Evolutionary conservation across 306 rosid genomes (phyloP), one percentile per base, ranked within the genome.

Genomic region (Biancaea sappan): DNA sequence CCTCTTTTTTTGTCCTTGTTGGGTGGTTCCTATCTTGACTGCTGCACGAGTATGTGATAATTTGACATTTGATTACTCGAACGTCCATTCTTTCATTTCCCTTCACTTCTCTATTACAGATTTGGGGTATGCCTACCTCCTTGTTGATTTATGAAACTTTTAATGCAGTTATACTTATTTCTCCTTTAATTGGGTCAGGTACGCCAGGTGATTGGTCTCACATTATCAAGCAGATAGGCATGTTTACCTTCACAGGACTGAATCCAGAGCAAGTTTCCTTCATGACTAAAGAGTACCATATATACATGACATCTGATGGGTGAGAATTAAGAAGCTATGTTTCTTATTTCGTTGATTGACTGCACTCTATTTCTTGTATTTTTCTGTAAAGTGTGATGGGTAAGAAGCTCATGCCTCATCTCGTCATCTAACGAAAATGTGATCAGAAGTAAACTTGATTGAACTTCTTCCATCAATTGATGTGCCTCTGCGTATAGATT

Each of bases 221-320:
- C 85, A 94, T 94, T 56, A 86, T 91, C 89, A 94, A 91, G 82
- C 97, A 91, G 88, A 94, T 94, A 53, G 98, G 97, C 56, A 94
- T 91, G 98, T 94, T 91, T 75, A 94, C 97, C 13, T 94, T 94
- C 86, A 91, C 98, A 4, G 97, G 98, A 78, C 85, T 94, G 87
- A 88, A 89, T 80, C 4, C 90, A 0, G 85, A 85, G 72, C 97
- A 94, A 81, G 98, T 91, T 81, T 77, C 91, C 62, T 89, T 94
- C 88, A 89, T 94, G 97, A 94, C 94, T 32, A 89, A 81, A 34
- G 98, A 94, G 79, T 91, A 79, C 77, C 98, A 94, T 66, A 80
- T 94, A 57, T 94, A 91, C 86, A 79, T 94, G 97, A 94, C 98
- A n/a, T 91, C 97, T 66, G 98, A 94, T 77, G 98, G 98, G 98